A percentile compares a stretch with the other conserved stretches of the same genome.
Evolutionary conservation across 2,329 filamentous ascomycete species (phyloP).

Genomic region (Leptodontidium sp.): DNA sequence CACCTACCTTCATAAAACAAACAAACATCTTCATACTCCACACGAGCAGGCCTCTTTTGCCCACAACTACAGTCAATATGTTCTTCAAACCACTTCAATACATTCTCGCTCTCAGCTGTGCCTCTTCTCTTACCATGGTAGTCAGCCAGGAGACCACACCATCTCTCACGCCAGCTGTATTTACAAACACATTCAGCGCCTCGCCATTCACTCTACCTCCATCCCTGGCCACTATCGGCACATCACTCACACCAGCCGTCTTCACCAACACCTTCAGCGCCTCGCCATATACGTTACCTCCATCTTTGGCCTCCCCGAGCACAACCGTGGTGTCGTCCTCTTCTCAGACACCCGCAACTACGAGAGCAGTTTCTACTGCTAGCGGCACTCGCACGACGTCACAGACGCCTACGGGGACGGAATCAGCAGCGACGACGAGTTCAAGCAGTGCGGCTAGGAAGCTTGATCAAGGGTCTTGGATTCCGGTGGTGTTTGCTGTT

Average conservation of each 20-base stretch:
- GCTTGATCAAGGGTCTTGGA: not conserved
- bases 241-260: conserved; percentile 4
- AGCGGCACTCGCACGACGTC: not conserved
- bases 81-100: not conserved
- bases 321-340: not conserved
- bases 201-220: not conserved
- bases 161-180: not conserved
- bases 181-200: not conserved
- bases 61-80: not conserved
- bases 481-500: not conserved
- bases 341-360: not conserved
- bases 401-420: conserved; percentile 2
- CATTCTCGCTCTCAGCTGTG: conserved; percentile 13
- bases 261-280: conserved; percentile 1
- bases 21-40: not conserved
- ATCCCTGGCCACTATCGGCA: conserved; percentile 2
- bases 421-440: conserved; percentile 2
- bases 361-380: conserved; percentile 1
- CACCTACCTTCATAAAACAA: not conserved
- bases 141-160: not conserved
- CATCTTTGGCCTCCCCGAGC: not conserved
- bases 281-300: not conserved
- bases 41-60: not conserved
- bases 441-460: conserved; percentile 9
- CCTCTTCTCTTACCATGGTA: not conserved